Base-by-base conservation (phyloP, 2,329 filamentous ascomycete species). In the Stenocarpella maydis region DNA sequence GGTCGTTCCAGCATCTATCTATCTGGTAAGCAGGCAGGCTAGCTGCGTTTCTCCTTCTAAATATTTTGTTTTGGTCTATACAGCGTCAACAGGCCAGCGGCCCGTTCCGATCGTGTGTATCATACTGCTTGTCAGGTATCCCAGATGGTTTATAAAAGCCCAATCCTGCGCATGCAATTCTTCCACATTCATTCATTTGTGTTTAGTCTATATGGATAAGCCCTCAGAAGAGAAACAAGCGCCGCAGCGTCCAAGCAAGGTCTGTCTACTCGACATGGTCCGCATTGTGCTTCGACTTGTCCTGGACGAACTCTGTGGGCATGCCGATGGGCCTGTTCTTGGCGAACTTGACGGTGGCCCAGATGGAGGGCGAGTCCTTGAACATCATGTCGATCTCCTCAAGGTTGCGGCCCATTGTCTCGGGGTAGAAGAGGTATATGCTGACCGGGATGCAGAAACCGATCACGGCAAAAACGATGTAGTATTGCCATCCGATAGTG, bases 401-500 rank as follows among this genome's bases (percentile, higher is more conserved):
- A 10, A 85, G 75, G 75, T 80, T 83, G 70, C 82, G 81, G 8
- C 83, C 83, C 82, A 83, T 85, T n/a, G 83, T 85, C 76, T 83
- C 82, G 3, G 84, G 83, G 78, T 80, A 85, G 65, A 82, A 74
- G 75, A 84, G 78, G 75, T 77, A 83, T 34, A 85, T 82, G 4
- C 78, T 75, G 19, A 84, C 71, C 3, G 83, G 80, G 37, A 86
- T 82, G 74, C 80, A 81, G 24, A 80, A 80, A 9, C 80, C 80
- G 68, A 86, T 80, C 68, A 79, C 77, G 47, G 84, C 82, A 73
- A 83, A 87, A 39, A 86, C 80, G 37, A 87, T 82, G 76, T 85
- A 86, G 77, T 85, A 86, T 70, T 79, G 75, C 76, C 82, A 88
- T 21, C 82, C 82, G 69, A 90, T 87, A 2, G 77, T 83, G 63